Conservation (phyloP, 1,284 basidiomycete genomes). For the Tilletia horrida region DNA sequence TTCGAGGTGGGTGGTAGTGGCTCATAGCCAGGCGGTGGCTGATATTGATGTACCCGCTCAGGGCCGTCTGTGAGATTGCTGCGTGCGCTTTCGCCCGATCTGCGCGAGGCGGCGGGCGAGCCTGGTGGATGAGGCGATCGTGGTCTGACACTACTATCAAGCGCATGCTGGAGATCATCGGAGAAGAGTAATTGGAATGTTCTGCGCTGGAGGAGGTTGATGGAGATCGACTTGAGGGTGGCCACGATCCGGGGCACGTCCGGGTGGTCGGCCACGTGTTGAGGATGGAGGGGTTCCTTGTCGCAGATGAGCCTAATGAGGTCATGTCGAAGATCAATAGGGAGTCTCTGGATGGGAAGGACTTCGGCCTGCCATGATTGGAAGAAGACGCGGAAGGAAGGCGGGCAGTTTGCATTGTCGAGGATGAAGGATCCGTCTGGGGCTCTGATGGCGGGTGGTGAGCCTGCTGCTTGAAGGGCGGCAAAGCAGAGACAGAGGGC, state of each 20-base stretch:
- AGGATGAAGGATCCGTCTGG: constrained; percentile 61
- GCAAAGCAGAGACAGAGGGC: constrained; percentile 69
- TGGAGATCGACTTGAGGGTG: constrained; percentile 19
- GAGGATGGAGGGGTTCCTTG: constrained; percentile 55
- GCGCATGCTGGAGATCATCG: constrained; percentile 11
- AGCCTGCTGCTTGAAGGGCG: constrained; percentile 64
- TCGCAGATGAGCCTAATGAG: constrained; percentile 72
- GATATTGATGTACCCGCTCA: not conserved
- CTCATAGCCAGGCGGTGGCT: constrained; percentile 19
- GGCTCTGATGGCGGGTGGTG: constrained; percentile 65
- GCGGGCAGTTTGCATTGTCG: constrained; percentile 63
- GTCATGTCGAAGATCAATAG: constrained; percentile 69
- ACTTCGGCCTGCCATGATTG: constrained; percentile 69
- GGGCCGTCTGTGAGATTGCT: no score
- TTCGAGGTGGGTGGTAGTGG: constrained; percentile 11
- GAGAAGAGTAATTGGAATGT: constrained; percentile 21
- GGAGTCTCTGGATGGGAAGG: constrained; percentile 64
- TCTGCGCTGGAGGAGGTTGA: constrained; percentile 20
- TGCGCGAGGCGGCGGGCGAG: not conserved
- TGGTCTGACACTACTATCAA: not conserved
- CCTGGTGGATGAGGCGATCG: not conserved
- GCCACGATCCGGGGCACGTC: constrained; percentile 7
- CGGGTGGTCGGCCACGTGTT: not conserved
- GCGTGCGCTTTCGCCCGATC: not conserved
- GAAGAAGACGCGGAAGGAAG: constrained; percentile 66